Percentiles rank a stretch among this genome's conserved stretches.
phyloP scores from a whole-genome alignment of 2,329 filamentous ascomycete genomes.

The Xylariaceae sp. region DNA sequence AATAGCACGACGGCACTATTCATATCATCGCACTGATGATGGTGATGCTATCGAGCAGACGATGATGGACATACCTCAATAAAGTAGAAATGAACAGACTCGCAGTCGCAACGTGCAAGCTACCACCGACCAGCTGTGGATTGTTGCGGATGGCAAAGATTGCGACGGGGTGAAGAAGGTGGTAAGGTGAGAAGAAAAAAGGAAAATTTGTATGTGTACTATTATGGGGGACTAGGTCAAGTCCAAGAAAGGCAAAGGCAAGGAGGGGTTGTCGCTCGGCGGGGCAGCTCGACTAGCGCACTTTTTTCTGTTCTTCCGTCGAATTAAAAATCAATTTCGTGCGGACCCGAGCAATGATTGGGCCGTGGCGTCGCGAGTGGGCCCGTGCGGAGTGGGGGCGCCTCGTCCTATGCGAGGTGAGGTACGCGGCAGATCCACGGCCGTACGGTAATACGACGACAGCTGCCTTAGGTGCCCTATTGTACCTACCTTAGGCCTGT shows the following conservation, averaged over 20 bases:
- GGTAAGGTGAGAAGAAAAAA: constrained; percentile 1
- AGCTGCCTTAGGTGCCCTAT: neutral
- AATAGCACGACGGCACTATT: neutral
- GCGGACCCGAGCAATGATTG: constrained; percentile 7
- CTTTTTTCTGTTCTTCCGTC: constrained; percentile 8
- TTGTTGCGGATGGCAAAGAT: constrained; percentile 25
- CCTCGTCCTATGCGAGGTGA: neutral
- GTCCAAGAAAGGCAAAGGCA: neutral
- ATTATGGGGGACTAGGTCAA: constrained; percentile 1
- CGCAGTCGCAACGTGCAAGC: constrained; percentile 26
- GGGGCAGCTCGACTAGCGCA: constrained; percentile 16
- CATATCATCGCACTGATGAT: neutral
- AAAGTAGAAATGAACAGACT: constrained; percentile 12
- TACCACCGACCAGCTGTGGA: constrained; percentile 30
- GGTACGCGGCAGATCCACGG: constrained; percentile 2
- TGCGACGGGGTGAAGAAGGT: constrained; percentile 13
- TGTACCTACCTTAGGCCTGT: neutral
- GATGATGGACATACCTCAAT: constrained; percentile 17
- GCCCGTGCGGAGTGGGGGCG: constrained; percentile 9
- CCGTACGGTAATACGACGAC: neutral
- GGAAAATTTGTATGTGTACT: constrained; percentile 21
- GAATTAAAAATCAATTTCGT: constrained; percentile 18
- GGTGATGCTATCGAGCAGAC: neutral
- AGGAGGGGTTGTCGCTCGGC: constrained; percentile 20
- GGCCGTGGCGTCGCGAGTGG: constrained; percentile 13